Conservation (phyloP, 345 rosid species). For the Citrus medica region DNA sequence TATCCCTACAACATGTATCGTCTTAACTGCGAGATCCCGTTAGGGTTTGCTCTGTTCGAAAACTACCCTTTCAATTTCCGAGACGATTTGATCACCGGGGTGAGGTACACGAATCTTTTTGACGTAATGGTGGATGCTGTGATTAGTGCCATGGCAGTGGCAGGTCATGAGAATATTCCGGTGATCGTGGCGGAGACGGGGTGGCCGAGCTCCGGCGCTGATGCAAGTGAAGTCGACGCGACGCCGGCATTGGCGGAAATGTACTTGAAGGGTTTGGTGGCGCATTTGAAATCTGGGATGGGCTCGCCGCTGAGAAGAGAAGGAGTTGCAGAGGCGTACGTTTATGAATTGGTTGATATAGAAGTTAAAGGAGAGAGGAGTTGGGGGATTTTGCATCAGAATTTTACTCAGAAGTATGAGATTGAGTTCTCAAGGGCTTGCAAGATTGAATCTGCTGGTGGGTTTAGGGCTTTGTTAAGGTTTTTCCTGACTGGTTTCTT, state of each 20-base stretch:
- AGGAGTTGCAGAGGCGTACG: conserved; percentile 62
- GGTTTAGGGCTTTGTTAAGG: not conserved
- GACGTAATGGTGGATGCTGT: conserved; percentile 94
- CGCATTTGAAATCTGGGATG: conserved; percentile 58
- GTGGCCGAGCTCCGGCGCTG: conserved; percentile 76
- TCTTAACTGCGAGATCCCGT: conserved; percentile 58
- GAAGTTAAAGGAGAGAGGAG: conserved; percentile 38
- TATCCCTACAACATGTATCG: conserved; percentile 83
- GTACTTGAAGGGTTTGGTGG: conserved; percentile 59
- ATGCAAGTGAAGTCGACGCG: conserved; percentile 65
- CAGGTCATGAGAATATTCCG: conserved; percentile 74
- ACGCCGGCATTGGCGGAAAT: conserved; percentile 54
- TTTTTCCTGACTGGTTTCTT: conserved; percentile 9
- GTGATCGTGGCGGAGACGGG: conserved; percentile 89
- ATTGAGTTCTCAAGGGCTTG: conserved; percentile 43
- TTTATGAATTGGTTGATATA: conserved; percentile 68
- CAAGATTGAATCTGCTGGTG: conserved; percentile 5
- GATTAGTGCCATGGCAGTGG: conserved; percentile 64
- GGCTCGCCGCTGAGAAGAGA: conserved; percentile 88
- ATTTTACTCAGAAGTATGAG: conserved; percentile 62
- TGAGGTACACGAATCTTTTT: conserved; percentile 75
- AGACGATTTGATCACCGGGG: conserved; percentile 73
- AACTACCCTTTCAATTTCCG: conserved; percentile 72
- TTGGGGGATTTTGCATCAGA: conserved; percentile 76
- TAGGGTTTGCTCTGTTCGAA: conserved; percentile 84